Percentiles rank a stretch among this genome's conserved stretches.
These are phyloP conservation scores for Madurella mycetomatis DNA, from an alignment of 2,329 filamentous ascomycete genomes.

Conservation along the genomic window DNA sequence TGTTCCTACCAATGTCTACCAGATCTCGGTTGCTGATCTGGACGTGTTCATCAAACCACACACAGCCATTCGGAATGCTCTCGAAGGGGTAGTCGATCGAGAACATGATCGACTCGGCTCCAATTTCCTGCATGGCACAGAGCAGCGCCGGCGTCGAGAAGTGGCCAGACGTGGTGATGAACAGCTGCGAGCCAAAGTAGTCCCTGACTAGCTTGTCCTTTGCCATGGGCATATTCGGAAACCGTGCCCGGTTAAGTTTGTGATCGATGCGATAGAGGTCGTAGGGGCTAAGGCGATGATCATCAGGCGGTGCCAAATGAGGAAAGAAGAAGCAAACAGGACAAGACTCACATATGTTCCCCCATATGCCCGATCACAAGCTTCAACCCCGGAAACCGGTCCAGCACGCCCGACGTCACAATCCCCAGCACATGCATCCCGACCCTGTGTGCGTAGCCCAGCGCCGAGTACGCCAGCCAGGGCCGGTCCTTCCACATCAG, in stretches of 20 bases:
- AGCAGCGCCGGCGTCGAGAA: conserved; percentile 27
- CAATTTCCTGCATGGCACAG: conserved; percentile 24
- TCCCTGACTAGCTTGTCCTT: conserved; percentile 23
- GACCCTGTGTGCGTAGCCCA: conserved; percentile 29
- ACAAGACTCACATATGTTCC: conserved; percentile 28
- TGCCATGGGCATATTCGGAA: conserved; percentile 22
- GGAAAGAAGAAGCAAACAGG: not conserved
- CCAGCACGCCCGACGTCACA: conserved; percentile 33
- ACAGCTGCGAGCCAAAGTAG: conserved; percentile 25
- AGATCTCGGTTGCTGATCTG: conserved; percentile 19
- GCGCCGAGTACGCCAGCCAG: conserved; percentile 20
- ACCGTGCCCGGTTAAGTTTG: conserved; percentile 23
- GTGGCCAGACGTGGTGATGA: conserved; percentile 26
- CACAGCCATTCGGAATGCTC: conserved; percentile 25
- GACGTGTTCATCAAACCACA: conserved; percentile 26
- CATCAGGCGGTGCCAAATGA: not conserved
- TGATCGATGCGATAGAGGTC: conserved; percentile 27
- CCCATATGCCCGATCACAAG: conserved; percentile 40
- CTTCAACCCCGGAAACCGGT: conserved; percentile 35
- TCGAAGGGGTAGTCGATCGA: conserved; percentile 27
- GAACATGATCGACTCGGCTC: conserved; percentile 24
- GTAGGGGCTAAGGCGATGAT: conserved; percentile 14
- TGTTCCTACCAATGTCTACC: conserved; percentile 25
- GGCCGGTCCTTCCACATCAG: conserved; percentile 24
- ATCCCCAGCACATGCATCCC: conserved; percentile 34